Conservation (phyloP, 2,329 filamentous ascomycete genomes). For the Colletotrichum brevisporum region DNA sequence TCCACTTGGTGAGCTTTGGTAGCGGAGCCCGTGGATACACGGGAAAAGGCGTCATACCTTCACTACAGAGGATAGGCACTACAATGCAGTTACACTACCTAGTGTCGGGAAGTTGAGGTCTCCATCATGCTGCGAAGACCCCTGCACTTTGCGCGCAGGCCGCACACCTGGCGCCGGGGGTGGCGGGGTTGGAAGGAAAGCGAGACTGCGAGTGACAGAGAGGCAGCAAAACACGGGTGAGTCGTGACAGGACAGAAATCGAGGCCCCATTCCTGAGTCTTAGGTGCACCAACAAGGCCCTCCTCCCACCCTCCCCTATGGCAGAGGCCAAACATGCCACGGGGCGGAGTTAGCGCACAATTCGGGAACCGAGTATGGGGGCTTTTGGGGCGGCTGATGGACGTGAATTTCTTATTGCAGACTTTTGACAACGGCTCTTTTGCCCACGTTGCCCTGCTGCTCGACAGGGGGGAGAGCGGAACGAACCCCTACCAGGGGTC, state of each 20-base stretch:
- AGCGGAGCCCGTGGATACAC: conserved; percentile 27
- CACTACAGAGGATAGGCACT: too few species aligned
- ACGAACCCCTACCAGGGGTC: background rate
- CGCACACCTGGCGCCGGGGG: background rate
- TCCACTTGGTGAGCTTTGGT: conserved; percentile 31
- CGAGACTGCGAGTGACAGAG: conserved; percentile 1
- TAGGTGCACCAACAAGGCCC: too few species aligned
- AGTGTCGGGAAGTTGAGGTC: conserved; percentile 27
- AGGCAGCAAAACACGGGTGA: background rate
- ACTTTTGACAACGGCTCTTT: conserved; percentile 24
- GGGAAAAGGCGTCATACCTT: conserved; percentile 34
- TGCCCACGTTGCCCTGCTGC: conserved; percentile 31
- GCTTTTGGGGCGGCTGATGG: conserved; percentile 26
- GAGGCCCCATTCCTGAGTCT: background rate
- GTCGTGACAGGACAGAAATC: background rate
- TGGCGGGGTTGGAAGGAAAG: conserved; percentile 5
- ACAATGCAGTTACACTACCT: too few species aligned
- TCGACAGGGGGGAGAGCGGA: background rate
- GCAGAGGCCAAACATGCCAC: conserved; percentile 21
- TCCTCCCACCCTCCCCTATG: conserved; percentile 3
- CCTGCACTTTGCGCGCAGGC: conserved; percentile 12
- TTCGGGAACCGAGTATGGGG: conserved; percentile 23
- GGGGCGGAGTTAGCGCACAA: conserved; percentile 27
- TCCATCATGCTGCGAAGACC: conserved; percentile 21
- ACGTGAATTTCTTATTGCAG: conserved; percentile 19